Percentiles rank a stretch among this genome's conserved stretches.
These are phyloP conservation scores for Pyrus betulifolia DNA, from an alignment of 306 rosid genomes.

Conservation along the genomic window DNA sequence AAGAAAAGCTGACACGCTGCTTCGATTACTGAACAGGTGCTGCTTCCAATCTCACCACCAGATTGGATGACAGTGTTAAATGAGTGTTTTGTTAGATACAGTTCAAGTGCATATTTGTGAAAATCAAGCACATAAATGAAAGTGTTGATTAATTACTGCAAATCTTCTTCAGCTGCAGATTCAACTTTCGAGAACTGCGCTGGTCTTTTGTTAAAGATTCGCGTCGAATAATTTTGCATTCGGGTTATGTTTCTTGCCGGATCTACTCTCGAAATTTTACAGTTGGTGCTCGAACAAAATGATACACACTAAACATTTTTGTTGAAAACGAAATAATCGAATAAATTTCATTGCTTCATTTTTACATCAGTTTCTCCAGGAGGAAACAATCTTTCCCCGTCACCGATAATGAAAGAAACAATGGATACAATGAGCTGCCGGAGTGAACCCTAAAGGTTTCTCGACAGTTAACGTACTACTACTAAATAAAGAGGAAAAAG, in stretches of 20 bases:
- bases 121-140: conserved; percentile 21
- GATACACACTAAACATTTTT: too few relatives aligned
- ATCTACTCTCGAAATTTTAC: neutral
- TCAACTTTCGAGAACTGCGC: too few relatives aligned
- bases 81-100: neutral
- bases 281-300: neutral
- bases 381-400: neutral
- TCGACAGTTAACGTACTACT: neutral
- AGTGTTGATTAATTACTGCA: conserved; percentile 12
- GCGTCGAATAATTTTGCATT: too few relatives aligned
- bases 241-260: neutral
- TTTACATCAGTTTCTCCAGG: conserved; percentile 29
- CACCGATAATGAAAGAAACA: neutral
- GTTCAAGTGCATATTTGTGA: conserved; percentile 29
- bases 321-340: conserved; percentile 1
- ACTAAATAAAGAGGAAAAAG: neutral
- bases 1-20: conserved; percentile 82
- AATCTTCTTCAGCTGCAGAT: neutral
- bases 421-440: neutral
- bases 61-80: conserved; percentile 18
- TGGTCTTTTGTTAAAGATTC: too few relatives aligned
- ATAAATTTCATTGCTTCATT: conserved; percentile 19
- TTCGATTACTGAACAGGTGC: conserved; percentile 66
- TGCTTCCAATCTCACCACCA: conserved; percentile 62
- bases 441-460: neutral